Conservation (phyloP, 306 rosid genomes). For the Vachellia pachyceras region DNA sequence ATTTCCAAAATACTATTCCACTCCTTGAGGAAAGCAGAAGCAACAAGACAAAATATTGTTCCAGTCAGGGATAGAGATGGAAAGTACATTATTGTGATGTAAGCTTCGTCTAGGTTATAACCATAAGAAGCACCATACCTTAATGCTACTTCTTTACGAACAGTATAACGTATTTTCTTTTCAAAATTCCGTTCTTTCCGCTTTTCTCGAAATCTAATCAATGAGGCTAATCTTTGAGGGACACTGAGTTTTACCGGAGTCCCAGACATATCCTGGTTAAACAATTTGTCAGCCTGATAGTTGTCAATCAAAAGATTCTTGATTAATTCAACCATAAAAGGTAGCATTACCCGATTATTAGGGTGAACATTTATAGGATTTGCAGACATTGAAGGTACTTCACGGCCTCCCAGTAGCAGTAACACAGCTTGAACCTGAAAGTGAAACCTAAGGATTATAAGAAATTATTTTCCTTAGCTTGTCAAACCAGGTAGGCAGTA, state of each 20-base stretch:
- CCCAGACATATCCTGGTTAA: slow-evolving; percentile 62
- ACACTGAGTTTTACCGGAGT: slow-evolving; percentile 63
- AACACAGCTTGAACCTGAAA: slow-evolving; percentile 84
- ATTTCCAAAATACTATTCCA: slow-evolving; percentile 10
- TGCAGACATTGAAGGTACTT: slow-evolving; percentile 53
- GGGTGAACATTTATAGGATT: slow-evolving; percentile 47
- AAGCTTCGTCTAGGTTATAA: slow-evolving; percentile 31
- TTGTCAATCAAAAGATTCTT: slow-evolving; percentile 42
- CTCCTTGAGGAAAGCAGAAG: slow-evolving; percentile 23
- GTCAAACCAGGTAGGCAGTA: slow-evolving; percentile 27
- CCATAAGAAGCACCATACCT: slow-evolving; percentile 56
- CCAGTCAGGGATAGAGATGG: background rate
- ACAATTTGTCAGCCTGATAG: slow-evolving; percentile 51
- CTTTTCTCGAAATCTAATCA: slow-evolving; percentile 85
- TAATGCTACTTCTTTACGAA: slow-evolving; percentile 81
- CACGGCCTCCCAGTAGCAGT: slow-evolving; percentile 69
- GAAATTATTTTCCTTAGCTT: slow-evolving; percentile 25
- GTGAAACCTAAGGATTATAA: slow-evolving; percentile 39
- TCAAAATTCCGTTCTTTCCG: slow-evolving; percentile 80
- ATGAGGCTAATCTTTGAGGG: slow-evolving; percentile 76
- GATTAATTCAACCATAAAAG: slow-evolving; percentile 39
- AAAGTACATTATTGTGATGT: background rate
- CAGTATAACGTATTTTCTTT: slow-evolving; percentile 81
- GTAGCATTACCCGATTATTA: slow-evolving; percentile 58
- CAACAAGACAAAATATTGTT: slow-evolving; percentile 13